phyloP scores from a whole-genome alignment of 2,329 filamentous ascomycete species.

The Proliferodiscus dingleyae region DNA sequence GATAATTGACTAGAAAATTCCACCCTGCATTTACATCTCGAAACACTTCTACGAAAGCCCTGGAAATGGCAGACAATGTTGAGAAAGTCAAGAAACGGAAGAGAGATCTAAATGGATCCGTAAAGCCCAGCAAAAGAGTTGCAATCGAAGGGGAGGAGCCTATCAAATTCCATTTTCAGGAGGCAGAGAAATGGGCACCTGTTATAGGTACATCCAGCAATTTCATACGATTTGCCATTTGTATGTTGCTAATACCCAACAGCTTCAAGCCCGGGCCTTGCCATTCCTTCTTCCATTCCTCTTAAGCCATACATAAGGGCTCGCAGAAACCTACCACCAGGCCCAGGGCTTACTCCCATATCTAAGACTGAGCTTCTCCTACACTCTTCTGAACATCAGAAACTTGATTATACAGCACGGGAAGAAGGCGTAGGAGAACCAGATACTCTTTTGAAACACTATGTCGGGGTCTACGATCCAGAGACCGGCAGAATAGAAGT shows the following conservation, averaged over 20 bases:
- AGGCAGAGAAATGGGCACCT: slow-evolving; percentile 45
- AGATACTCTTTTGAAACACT: slow-evolving; percentile 53
- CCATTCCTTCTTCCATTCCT: slow-evolving; percentile 28
- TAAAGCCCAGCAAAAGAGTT: slow-evolving; percentile 48
- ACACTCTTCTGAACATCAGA: slow-evolving; percentile 52
- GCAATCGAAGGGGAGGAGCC: slow-evolving; percentile 36
- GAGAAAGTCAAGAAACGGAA: slow-evolving; percentile 45
- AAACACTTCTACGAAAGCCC: not conserved
- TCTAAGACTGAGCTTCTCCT: slow-evolving; percentile 46
- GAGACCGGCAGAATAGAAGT: slow-evolving; percentile 54
- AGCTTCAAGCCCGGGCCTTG: slow-evolving; percentile 33
- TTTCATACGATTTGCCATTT: too few species aligned
- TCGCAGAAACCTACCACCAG: slow-evolving; percentile 22
- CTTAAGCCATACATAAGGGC: slow-evolving; percentile 30
- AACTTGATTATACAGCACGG: slow-evolving; percentile 54
- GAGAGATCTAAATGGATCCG: slow-evolving; percentile 37
- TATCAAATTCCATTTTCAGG: slow-evolving; percentile 43
- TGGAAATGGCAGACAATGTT: slow-evolving; percentile 25
- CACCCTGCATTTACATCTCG: too few species aligned
- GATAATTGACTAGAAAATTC: too few species aligned
- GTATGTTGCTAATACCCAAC: slow-evolving; percentile 5
- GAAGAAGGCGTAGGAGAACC: slow-evolving; percentile 43
- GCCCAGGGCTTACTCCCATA: slow-evolving; percentile 23
- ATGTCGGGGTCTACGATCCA: slow-evolving; percentile 60
- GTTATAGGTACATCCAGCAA: slow-evolving; percentile 55